A percentile compares a stretch with the other conserved stretches of the same genome.
Conservation (phyloP, 139 green algal genomes). For the Ettlia oleoabundans region DNA sequence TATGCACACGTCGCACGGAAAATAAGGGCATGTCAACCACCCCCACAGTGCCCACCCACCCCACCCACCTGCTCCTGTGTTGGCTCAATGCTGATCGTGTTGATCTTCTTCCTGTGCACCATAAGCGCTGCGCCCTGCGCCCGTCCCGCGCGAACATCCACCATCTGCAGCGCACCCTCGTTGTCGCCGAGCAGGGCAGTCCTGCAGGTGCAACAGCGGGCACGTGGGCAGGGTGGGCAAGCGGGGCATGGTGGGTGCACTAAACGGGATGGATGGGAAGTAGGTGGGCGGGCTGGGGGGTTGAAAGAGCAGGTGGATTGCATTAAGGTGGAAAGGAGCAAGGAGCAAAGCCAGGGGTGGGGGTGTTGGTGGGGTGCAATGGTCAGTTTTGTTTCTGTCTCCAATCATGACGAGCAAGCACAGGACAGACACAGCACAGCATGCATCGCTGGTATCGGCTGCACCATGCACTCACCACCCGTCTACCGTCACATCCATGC, state of each 20-base stretch:
- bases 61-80: slow-evolving; percentile 29
- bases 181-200: slow-evolving; percentile 47
- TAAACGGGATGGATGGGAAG: no score
- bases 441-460: not conserved
- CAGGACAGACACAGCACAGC: not conserved
- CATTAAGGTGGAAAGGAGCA: no score
- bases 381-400: no score
- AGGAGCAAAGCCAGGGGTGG: no score
- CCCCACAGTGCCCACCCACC: not conserved
- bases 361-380: no score
- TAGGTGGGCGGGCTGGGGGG: no score
- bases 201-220: not conserved
- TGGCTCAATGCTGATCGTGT: slow-evolving; percentile 57
- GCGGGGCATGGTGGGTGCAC: no score
- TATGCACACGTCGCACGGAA: no score
- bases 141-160: slow-evolving; percentile 21
- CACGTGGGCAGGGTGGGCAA: not conserved
- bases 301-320: no score
- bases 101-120: slow-evolving; percentile 67
- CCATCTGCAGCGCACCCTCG: slow-evolving; percentile 23
- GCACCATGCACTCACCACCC: slow-evolving; percentile 14
- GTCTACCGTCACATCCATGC: slow-evolving; percentile 54
- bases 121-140: not conserved
- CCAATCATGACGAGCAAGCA: not conserved
- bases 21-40: no score